Evolutionary conservation across 208 protist species (phyloP), one percentile per base, ranked within the genome.

Genomic region (Trypanosoma conorhini): DNA sequence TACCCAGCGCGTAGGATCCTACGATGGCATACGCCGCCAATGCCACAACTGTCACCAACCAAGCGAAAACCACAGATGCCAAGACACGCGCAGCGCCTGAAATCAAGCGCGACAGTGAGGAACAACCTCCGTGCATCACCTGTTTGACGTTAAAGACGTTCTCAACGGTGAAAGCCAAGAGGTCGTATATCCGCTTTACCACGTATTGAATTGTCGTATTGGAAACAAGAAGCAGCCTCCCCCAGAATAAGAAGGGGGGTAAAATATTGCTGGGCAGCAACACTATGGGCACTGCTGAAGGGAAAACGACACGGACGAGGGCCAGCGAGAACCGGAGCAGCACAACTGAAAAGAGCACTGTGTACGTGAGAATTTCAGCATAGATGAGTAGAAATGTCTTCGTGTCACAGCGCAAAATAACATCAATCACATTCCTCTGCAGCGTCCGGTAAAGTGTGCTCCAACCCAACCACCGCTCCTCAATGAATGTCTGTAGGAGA

Each of bases 1-100:
- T 63, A 17, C 12, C 30, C 5, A 75, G 9, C 56, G 68, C 42
- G 44, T 63, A 64, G 10, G 71, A 28, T 13, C 44, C 44, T 13
- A 40, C 50, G 30, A 72, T 56, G 21, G 58, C 15, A 40, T 62
- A 67, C 35, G 64, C 46, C 46, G 59, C 22, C 33, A 63, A 63
- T 22, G 59, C 48, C 21, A 67, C 12, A 51, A 67, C 44, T 48
- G 24, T 52, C 50, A 58, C 61, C 30, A 67, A 0, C 56, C 52
- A 72, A 62, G 62, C 62, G 42, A 58, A 72, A n/a, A 62, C 26
- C 28, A 66, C 40, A 57, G 72, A 72, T 30, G 72, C 66, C 2
- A 62, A 57, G 0, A 60, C 9, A 38, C 62, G 54, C 19, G 68
- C 35, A 55, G 48, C 55, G 22, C 62, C 28, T 31, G 62, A 75